Evolutionary conservation across 768 basidiomycete genomes (phyloP).

Genomic region (Mycena crocata): DNA sequence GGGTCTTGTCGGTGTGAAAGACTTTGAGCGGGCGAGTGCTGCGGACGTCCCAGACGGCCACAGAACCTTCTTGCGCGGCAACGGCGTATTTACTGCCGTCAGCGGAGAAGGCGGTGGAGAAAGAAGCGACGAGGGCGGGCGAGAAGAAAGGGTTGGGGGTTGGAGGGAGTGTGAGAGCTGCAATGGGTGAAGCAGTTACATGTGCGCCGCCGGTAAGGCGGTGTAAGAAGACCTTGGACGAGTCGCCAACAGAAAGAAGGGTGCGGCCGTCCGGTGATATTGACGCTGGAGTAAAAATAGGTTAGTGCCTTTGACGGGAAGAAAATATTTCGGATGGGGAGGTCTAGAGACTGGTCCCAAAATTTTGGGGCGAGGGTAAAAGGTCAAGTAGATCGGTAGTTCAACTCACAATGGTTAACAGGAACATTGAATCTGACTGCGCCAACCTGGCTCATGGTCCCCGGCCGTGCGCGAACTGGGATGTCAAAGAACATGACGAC

Average conservation of each 20-base stretch:
- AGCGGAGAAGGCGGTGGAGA: slow-evolving; percentile 82
- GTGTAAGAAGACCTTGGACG: slow-evolving; percentile 86
- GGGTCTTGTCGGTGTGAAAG: slow-evolving; percentile 67
- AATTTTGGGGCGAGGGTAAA: no score
- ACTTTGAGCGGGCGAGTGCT: slow-evolving; percentile 77
- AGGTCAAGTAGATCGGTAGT: slow-evolving; percentile 16
- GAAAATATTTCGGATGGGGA: no score
- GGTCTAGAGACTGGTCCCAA: no score
- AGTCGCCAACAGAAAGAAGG: slow-evolving; percentile 92
- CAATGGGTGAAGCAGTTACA: slow-evolving; percentile 73
- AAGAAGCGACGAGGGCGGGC: slow-evolving; percentile 73
- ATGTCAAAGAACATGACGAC: slow-evolving; percentile 86
- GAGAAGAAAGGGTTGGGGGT: slow-evolving; percentile 50
- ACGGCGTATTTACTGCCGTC: slow-evolving; percentile 86
- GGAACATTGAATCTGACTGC: slow-evolving; percentile 71
- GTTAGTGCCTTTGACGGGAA: slow-evolving; percentile 3
- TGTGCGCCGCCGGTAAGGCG: slow-evolving; percentile 74
- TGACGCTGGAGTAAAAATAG: slow-evolving; percentile 66
- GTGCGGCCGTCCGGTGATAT: slow-evolving; percentile 91
- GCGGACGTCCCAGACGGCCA: slow-evolving; percentile 87
- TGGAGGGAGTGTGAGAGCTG: slow-evolving; percentile 75
- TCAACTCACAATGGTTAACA: slow-evolving; percentile 81
- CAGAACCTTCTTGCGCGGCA: slow-evolving; percentile 83
- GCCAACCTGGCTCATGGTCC: slow-evolving; percentile 62
- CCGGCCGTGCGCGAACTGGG: slow-evolving; percentile 62